phyloP scores from a whole-genome alignment of 306 rosid species.

The Quercus dentata region DNA sequence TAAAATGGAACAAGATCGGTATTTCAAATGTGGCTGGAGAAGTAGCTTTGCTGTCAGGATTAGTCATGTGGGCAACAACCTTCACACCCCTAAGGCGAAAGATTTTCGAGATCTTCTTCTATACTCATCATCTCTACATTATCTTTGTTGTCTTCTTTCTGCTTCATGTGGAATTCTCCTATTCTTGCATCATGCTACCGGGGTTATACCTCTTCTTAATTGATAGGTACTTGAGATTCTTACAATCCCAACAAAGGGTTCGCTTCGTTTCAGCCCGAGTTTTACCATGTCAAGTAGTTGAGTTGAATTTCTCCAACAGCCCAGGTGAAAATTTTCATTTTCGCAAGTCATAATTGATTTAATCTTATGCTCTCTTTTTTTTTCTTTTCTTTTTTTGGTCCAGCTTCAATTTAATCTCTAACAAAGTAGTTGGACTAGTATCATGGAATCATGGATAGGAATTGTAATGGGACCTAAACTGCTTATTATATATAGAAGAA shows the following conservation, averaged over 20 bases:
- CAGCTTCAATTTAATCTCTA: too few relatives aligned
- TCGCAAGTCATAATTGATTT: neutral
- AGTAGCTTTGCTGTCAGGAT: conserved; percentile 42
- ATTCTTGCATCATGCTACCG: conserved; percentile 49
- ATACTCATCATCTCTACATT: conserved; percentile 49
- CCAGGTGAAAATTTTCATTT: conserved; percentile 28
- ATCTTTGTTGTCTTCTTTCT: conserved; percentile 52
- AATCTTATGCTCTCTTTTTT: neutral
- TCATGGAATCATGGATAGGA: too few relatives aligned
- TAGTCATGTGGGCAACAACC: conserved; percentile 54
- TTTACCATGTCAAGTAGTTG: conserved; percentile 56
- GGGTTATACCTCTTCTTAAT: conserved; percentile 61
- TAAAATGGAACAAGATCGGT: conserved; percentile 48
- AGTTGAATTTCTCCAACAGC: conserved; percentile 53
- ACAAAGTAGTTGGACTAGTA: too few relatives aligned
- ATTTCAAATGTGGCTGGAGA: conserved; percentile 61
- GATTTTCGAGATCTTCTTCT: conserved; percentile 53
- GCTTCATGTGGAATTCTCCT: conserved; percentile 55
- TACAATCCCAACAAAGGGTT: conserved; percentile 45
- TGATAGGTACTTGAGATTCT: conserved; percentile 49
- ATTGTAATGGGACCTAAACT: neutral
- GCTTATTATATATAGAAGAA: neutral
- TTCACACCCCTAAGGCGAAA: conserved; percentile 42
- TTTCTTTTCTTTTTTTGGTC: too few relatives aligned
- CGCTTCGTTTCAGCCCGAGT: conserved; percentile 40